Base-by-base conservation (phyloP, 2,329 filamentous ascomycete species). In the Huntiella moniliformis region DNA sequence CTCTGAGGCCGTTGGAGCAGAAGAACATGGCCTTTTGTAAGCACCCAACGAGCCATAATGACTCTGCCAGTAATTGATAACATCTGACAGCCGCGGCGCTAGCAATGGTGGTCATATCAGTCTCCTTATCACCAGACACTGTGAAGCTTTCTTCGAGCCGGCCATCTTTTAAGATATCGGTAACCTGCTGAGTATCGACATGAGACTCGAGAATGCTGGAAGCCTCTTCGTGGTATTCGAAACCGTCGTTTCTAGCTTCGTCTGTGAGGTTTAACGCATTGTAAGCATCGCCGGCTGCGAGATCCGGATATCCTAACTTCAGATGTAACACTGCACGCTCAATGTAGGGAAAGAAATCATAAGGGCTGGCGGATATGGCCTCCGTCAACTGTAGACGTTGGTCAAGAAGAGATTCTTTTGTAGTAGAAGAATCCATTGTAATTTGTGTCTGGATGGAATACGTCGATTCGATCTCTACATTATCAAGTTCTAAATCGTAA, bases 241-340 rank as follows among this genome's bases (percentile, higher is more conserved):
- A 87, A 35, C 74, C 73, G 51, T 88, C 82, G 47, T 91, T 79
- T 52, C 70, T 62, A 33, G 85, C 71, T 53, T 91, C 84, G 56
- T 96, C 88, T 12, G 82, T 73, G 40, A 98, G 66, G 3, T 94
- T 72, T n/a, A 96, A 69, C 1, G 87, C 86, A 46, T 82, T 79
- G 59, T 96, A 96, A 4, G 85, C 84, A 65, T 95, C 87, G 32
- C 85, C 84, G 8, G 80, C 79, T 4, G 86, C 86, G 35, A 98
- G 73, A 59, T 98, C 91, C 0, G 85, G 84, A 60, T 94, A 96
- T 34, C 77, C 83, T 40, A 95, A 68, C 39, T 75, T 66, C 12
- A 77, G 71, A 60, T 95, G 77, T 37, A 81, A 66, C 32, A 72
- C 64, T 17, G 84, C 84, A 31, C 87, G 74, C 52, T 79, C 70